These are phyloP conservation scores for Lentinula aciculospora DNA, from an alignment of 768 basidiomycete genomes.

Conservation along the genomic window DNA sequence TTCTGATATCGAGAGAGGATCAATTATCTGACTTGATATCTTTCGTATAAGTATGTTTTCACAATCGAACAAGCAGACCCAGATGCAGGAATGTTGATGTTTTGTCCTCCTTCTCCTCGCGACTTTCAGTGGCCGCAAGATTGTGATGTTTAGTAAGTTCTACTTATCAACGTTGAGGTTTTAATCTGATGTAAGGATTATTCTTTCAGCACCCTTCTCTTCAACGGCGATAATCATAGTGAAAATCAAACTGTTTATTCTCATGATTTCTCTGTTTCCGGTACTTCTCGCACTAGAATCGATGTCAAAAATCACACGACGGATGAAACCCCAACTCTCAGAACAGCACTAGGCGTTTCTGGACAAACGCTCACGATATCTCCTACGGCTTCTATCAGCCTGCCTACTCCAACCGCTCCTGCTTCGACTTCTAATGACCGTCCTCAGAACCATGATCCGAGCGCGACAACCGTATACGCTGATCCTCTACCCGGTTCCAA, in stretches of 20 bases:
- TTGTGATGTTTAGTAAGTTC: slow-evolving; percentile 16
- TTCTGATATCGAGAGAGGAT: neutral
- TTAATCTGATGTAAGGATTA: neutral
- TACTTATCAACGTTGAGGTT: neutral
- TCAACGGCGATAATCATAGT: slow-evolving; percentile 16
- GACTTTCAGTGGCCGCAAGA: slow-evolving; percentile 21
- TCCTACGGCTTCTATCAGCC: neutral
- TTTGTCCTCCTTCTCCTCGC: slow-evolving; percentile 22
- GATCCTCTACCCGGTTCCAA: slow-evolving; percentile 3
- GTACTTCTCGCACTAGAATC: slow-evolving; percentile 15
- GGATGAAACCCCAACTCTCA: slow-evolving; percentile 6
- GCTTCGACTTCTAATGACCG: neutral
- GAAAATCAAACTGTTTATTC: slow-evolving; percentile 35
- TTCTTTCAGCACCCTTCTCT: slow-evolving; percentile 25
- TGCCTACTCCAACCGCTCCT: neutral
- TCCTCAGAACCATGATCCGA: neutral
- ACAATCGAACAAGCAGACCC: slow-evolving; percentile 40
- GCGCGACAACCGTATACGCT: slow-evolving; percentile 1
- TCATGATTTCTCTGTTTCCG: slow-evolving; percentile 42
- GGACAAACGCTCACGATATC: neutral
- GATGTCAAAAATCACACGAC: slow-evolving; percentile 9
- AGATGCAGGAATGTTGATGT: slow-evolving; percentile 22
- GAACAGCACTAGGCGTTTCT: neutral
- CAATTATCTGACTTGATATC: neutral
- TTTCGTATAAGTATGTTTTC: slow-evolving; percentile 28